Base-by-base conservation (phyloP, 2,329 filamentous ascomycete species). In the Botrytis tulipae region DNA sequence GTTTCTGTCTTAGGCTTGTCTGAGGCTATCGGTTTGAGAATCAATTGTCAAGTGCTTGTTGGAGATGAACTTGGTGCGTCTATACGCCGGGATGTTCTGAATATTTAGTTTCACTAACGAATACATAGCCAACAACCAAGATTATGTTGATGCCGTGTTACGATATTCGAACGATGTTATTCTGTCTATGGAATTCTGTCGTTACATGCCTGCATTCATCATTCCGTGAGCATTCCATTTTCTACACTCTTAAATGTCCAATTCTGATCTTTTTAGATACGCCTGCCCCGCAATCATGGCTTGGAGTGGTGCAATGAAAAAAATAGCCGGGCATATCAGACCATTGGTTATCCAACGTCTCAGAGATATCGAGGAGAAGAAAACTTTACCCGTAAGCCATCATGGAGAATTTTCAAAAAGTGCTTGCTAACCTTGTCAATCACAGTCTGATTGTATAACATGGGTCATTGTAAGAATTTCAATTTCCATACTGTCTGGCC, bases 151-250 rank as follows among this genome's bases (percentile, higher is more conserved):
- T 40, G 59, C 59, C 22, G 59, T 61, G 22, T 40, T 61, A 25
- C 20, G 59, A 61, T 61, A 61, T 20, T 61, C 59, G 10, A 61
- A 40, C 10, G 59, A 61, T 61, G 59, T 61, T 16, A 37, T 61
- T 61, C 25, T 61, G 20, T 61, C 59, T 14, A 61, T 61, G 59
- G 59, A 61, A n/a, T 61, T 61, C 12, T 61, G 59, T 61, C 59
- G 59, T n/a, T 61, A 61, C 20, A 61, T 61, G 59, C 59, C 59
- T n/a, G 59, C 59, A 16, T 61, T 61, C 18, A 40, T 61, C 25
- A 61, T 61, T 32, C 35, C 59, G 59, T 61, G 22, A 61, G 35
- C 14, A 61, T 5, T 10, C 22, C 14, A 35, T 8, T 61, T 3
- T 37, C 35, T 61, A 0, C 20, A 61, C 22, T 25, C 1, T 35